Evolutionary conservation across 192 early-diverging fungal genomes (phyloP).

Genomic region (Gorgonomyces haynaldii): DNA sequence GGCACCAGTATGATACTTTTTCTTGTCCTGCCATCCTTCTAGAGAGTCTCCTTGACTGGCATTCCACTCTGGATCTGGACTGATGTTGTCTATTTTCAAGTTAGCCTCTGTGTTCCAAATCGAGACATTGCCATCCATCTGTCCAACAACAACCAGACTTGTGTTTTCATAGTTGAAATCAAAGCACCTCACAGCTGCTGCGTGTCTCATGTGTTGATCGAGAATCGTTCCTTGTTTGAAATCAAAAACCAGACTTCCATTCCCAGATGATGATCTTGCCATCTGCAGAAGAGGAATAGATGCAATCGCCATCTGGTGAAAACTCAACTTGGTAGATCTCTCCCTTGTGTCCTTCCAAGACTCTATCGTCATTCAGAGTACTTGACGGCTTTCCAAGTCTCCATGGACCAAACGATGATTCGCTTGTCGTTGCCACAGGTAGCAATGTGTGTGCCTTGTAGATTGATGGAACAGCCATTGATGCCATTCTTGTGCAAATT

Average conservation of each 20-base stretch:
- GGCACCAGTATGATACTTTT: conserved; percentile 39
- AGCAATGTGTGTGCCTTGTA: conserved; percentile 16
- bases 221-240: conserved; percentile 11
- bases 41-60: conserved; percentile 13
- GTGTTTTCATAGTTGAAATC: conserved; percentile 25
- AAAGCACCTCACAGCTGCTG: conserved; percentile 31
- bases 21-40: conserved; percentile 23
- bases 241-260: conserved; percentile 32
- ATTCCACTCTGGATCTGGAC: conserved; percentile 33
- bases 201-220: conserved; percentile 29
- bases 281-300: conserved; percentile 37
- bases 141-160: conserved; percentile 28
- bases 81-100: conserved; percentile 30
- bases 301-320: conserved; percentile 21
- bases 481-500: conserved; percentile 36
- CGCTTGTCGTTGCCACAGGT: conserved; percentile 33
- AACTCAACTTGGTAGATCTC: conserved; percentile 36
- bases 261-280: conserved; percentile 40
- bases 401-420: conserved; percentile 41
- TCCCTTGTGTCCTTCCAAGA: conserved; percentile 37
- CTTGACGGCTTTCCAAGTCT: conserved; percentile 25
- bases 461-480: conserved; percentile 23
- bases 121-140: conserved; percentile 31
- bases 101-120: conserved; percentile 26
- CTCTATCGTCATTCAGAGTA: conserved; percentile 15